These are phyloP conservation scores for Emergomyces pasteurianus DNA, from an alignment of 2,329 filamentous ascomycete genomes.

Conservation along the genomic window DNA sequence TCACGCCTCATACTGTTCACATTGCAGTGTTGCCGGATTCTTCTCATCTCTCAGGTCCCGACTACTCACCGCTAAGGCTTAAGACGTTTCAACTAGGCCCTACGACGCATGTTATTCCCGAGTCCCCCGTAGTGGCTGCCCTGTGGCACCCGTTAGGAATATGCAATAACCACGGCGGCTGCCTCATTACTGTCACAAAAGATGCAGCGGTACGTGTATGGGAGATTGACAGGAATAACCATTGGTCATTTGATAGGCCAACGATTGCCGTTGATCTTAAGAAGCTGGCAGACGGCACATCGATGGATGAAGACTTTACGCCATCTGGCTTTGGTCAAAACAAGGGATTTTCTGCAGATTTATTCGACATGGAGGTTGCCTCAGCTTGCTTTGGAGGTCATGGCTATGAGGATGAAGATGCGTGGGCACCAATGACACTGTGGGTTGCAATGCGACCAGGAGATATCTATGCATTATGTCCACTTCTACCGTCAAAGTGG, in stretches of 20 bases:
- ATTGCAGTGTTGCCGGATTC: constrained; percentile 75
- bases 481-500: constrained; percentile 79
- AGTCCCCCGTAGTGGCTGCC: constrained; percentile 65
- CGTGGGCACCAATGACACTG: constrained; percentile 89
- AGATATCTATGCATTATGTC: constrained; percentile 86
- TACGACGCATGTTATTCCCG: constrained; percentile 79
- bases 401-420: constrained; percentile 45
- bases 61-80: constrained; percentile 58
- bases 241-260: constrained; percentile 77
- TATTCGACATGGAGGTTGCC: constrained; percentile 86
- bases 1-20: constrained; percentile 79
- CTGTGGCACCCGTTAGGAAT: constrained; percentile 90
- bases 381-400: constrained; percentile 77
- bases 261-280: constrained; percentile 76
- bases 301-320: constrained; percentile 68
- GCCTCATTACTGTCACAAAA: constrained; percentile 75
- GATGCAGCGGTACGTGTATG: constrained; percentile 83
- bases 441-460: constrained; percentile 95
- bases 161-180: constrained; percentile 49
- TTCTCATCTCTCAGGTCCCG: constrained; percentile 58
- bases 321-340: constrained; percentile 62
- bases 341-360: constrained; percentile 77
- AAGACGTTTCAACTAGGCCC: constrained; percentile 88
- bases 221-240: constrained; percentile 74
- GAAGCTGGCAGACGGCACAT: constrained; percentile 76